phyloP scores from a whole-genome alignment of 2,329 filamentous ascomycete genomes.

The Penicillium sclerotiorum region DNA sequence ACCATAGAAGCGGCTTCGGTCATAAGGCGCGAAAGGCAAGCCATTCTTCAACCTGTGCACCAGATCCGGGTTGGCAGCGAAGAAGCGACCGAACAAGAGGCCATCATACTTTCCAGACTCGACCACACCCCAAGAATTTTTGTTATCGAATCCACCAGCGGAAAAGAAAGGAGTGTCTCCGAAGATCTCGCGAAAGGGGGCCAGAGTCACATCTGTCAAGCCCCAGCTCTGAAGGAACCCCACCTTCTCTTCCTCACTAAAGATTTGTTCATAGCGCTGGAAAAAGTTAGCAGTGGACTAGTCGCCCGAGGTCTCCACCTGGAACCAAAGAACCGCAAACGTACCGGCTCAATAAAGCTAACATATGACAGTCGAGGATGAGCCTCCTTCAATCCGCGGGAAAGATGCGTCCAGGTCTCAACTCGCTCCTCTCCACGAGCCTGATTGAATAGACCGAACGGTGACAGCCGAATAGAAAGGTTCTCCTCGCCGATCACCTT shows the following conservation, averaged over 20 bases:
- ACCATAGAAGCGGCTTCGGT: conserved; percentile 50
- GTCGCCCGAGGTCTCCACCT: no score
- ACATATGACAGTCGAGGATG: conserved; percentile 54
- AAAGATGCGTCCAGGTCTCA: conserved; percentile 57
- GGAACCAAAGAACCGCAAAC: conserved; percentile 2
- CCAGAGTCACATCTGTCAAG: conserved; percentile 49
- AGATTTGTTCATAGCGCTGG: conserved; percentile 56
- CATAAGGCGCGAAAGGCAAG: conserved; percentile 45
- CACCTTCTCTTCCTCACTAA: conserved; percentile 53
- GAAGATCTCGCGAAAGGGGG: conserved; percentile 55
- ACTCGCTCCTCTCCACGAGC: conserved; percentile 54
- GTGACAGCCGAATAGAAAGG: conserved; percentile 50
- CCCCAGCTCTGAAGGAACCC: conserved; percentile 53
- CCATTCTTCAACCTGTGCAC: conserved; percentile 48
- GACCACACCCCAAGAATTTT: conserved; percentile 54
- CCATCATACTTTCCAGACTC: conserved; percentile 53
- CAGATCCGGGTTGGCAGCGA: conserved; percentile 55
- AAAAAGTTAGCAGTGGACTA: background rate
- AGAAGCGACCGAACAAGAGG: conserved; percentile 52
- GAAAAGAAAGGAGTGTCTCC: conserved; percentile 58
- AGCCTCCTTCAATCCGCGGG: conserved; percentile 50
- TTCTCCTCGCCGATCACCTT: conserved; percentile 50
- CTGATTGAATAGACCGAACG: conserved; percentile 58
- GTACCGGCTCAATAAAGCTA: conserved; percentile 57
- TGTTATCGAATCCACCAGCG: conserved; percentile 57